These are phyloP conservation scores for Amphibolis antarctica DNA, from an alignment of 106 monocot genomes.

Conservation along the genomic window DNA sequence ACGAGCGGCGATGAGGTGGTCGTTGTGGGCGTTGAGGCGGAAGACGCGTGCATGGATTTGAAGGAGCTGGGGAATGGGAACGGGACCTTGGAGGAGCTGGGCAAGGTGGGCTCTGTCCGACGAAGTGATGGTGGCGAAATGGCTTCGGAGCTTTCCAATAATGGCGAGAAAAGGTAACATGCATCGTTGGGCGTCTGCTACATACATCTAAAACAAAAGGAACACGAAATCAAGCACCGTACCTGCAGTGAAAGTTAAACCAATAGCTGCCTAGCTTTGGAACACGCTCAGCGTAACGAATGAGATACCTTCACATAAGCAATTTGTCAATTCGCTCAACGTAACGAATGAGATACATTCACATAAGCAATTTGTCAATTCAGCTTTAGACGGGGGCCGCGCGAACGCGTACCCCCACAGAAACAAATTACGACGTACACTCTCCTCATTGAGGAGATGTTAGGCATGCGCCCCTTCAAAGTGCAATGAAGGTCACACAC, in stretches of 20 bases:
- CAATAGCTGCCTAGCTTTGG: too few relatives aligned
- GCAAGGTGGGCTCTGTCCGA: background rate
- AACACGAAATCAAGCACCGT: too few relatives aligned
- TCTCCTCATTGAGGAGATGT: slow-evolving; percentile 61
- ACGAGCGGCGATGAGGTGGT: slow-evolving; percentile 30
- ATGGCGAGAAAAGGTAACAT: background rate
- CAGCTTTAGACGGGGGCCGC: slow-evolving; percentile 30
- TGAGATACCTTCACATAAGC: too few relatives aligned
- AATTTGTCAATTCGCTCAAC: too few relatives aligned
- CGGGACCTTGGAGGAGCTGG: slow-evolving; percentile 15
- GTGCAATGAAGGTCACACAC: slow-evolving; percentile 13
- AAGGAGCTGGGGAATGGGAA: slow-evolving; percentile 7
- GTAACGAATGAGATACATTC: too few relatives aligned
- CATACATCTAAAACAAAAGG: too few relatives aligned
- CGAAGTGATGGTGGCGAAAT: background rate
- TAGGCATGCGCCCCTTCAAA: slow-evolving; percentile 14
- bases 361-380: too few relatives aligned
- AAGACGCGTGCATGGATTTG: slow-evolving; percentile 29
- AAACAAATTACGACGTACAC: slow-evolving; percentile 70
- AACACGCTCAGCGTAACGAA: too few relatives aligned
- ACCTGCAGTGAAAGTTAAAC: too few relatives aligned
- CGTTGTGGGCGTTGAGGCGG: slow-evolving; percentile 19
- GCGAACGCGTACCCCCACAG: slow-evolving; percentile 47
- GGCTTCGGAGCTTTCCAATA: background rate
- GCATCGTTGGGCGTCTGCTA: background rate